Percentiles rank a stretch among this genome's conserved stretches.
These are phyloP conservation scores for Tricholoma saponaceum DNA, from an alignment of 768 basidiomycete genomes.

Conservation along the genomic window DNA sequence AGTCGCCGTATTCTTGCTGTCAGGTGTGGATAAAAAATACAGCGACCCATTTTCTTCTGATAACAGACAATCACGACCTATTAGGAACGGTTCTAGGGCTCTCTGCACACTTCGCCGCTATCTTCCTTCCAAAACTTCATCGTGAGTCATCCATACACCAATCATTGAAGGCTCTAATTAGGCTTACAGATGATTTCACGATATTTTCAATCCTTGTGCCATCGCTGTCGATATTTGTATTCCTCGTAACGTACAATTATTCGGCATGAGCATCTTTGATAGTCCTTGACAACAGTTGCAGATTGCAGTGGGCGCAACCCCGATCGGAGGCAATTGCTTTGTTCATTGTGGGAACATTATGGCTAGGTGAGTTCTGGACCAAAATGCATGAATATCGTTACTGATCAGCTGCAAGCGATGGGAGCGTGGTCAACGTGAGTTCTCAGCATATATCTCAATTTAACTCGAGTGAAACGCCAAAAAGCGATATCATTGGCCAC, in stretches of 20 bases:
- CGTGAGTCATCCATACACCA: conserved; percentile 36
- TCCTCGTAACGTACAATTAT: conserved; percentile 50
- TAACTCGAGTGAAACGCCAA: not conserved
- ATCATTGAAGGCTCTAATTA: conserved; percentile 1
- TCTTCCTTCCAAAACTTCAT: conserved; percentile 64
- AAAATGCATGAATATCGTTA: conserved; percentile 5
- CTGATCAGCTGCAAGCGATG: conserved; percentile 44
- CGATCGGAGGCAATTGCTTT: conserved; percentile 52
- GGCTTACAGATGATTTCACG: conserved; percentile 56
- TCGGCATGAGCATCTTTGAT: not conserved
- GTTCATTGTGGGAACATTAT: conserved; percentile 56
- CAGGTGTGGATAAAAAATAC: conserved; percentile 28
- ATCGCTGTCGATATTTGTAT: conserved; percentile 58
- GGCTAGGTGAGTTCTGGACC: conserved; percentile 55
- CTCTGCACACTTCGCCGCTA: conserved; percentile 57
- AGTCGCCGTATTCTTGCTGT: conserved; percentile 43
- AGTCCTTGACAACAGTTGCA: conserved; percentile 22
- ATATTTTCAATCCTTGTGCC: conserved; percentile 67
- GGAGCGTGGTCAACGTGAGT: conserved; percentile 71
- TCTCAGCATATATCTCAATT: not conserved
- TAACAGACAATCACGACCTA: not conserved
- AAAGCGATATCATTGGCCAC: conserved; percentile 66
- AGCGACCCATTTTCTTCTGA: not conserved
- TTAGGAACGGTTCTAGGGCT: conserved; percentile 61
- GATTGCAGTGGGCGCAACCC: conserved; percentile 70